phyloP scores from a whole-genome alignment of 2,329 filamentous ascomycete species.

The Beauveria medogensis region DNA sequence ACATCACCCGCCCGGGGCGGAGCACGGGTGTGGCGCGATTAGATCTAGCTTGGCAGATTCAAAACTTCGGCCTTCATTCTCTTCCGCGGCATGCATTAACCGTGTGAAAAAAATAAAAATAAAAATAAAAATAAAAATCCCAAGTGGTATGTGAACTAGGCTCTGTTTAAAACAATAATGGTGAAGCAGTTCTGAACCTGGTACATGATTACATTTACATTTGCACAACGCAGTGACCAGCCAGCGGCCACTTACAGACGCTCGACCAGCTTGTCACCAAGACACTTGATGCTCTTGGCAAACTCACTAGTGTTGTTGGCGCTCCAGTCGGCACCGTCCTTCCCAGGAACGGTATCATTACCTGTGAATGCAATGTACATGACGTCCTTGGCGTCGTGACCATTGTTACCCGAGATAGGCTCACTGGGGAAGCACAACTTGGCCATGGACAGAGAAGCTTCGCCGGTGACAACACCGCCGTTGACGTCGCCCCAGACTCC shows the following conservation, averaged over 20 bases:
- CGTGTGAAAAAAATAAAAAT: too few relatives aligned
- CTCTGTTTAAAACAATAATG: not conserved
- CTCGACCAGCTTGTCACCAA: conserved; percentile 38
- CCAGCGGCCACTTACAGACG: not conserved
- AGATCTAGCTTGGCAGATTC: not conserved
- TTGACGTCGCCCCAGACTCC: conserved; percentile 50
- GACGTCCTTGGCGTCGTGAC: conserved; percentile 45
- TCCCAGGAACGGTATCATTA: conserved; percentile 40
- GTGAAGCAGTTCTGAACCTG: not conserved
- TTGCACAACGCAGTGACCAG: not conserved
- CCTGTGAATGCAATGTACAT: conserved; percentile 49
- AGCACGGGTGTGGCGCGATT: not conserved
- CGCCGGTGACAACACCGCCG: conserved; percentile 38
- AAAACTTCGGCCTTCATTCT: too few relatives aligned
- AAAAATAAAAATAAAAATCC: too few relatives aligned
- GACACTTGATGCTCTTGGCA: conserved; percentile 35
- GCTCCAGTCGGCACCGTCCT: conserved; percentile 40
- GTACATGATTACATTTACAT: not conserved
- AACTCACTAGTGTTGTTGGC: conserved; percentile 36
- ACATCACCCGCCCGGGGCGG: too few relatives aligned
- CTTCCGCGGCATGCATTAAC: too few relatives aligned
- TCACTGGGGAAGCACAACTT: conserved; percentile 40
- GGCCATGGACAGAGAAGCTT: conserved; percentile 42
- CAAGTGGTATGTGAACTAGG: not conserved
- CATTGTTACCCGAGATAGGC: conserved; percentile 40